Evolutionary conservation across 371 early-diverging fungal genomes (phyloP).

Genomic region (Mortierella sp.): DNA sequence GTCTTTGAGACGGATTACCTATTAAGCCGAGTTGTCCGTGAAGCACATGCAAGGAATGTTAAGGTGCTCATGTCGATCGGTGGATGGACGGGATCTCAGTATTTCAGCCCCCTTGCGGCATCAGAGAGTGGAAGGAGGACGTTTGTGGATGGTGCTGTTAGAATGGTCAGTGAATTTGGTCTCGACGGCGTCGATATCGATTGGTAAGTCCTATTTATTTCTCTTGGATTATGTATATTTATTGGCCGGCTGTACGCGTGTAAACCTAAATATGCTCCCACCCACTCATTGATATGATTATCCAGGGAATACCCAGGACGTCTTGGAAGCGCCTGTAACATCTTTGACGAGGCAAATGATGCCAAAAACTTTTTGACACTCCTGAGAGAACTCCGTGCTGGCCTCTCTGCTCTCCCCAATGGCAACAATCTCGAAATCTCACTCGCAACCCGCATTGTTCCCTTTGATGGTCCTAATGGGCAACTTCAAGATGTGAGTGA

Average conservation of each 20-base stretch:
- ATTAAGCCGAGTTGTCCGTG: constrained; percentile 31
- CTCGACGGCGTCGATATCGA: constrained; percentile 73
- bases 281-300: too few species aligned
- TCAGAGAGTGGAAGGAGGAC: constrained; percentile 53
- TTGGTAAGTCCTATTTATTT: constrained; percentile 52
- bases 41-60: constrained; percentile 34
- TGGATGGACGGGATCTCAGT: constrained; percentile 79
- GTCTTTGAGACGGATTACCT: constrained; percentile 43
- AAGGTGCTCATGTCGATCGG: constrained; percentile 80
- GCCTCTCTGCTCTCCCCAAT: constrained; percentile 61
- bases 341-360: constrained; percentile 63
- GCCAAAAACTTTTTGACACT: constrained; percentile 71
- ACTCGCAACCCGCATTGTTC: constrained; percentile 77
- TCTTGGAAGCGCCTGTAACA: constrained; percentile 78
- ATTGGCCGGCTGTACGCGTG: background rate
- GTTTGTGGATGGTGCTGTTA: constrained; percentile 62
- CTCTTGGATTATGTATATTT: background rate
- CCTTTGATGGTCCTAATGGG: constrained; percentile 68
- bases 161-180: constrained; percentile 58
- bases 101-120: constrained; percentile 70
- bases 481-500: constrained; percentile 71
- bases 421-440: constrained; percentile 71
- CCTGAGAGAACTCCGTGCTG: constrained; percentile 73
- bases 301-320: constrained; percentile 90
- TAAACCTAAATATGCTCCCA: too few species aligned